Evolutionary conservation across 2,329 filamentous ascomycete genomes (phyloP).

Genomic region (Colletotrichum limetticola): DNA sequence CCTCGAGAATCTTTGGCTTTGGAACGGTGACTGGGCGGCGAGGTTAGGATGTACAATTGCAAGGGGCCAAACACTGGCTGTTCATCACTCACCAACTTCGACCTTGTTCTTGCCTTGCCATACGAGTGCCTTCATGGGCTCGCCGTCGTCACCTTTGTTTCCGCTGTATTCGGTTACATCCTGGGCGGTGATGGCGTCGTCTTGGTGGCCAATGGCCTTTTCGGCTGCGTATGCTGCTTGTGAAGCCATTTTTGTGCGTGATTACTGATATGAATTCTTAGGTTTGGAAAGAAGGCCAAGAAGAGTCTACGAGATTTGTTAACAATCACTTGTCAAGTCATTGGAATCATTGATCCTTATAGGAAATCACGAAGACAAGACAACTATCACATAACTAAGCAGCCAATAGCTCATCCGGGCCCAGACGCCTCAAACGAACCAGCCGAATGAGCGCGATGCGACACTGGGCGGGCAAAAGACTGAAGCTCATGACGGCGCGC

Average conservation of each 20-base stretch:
- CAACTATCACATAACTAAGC: neutral
- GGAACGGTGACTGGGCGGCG: constrained; percentile 65
- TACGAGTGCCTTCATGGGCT: constrained; percentile 81
- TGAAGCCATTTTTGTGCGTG: constrained; percentile 58
- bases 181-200: constrained; percentile 73
- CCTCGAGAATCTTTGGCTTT: constrained; percentile 78
- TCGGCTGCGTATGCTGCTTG: constrained; percentile 77
- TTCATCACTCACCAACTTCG: constrained; percentile 64
- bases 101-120: constrained; percentile 89
- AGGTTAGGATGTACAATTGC: neutral
- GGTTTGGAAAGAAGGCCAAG: neutral
- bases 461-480: neutral
- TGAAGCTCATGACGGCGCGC: constrained; percentile 20
- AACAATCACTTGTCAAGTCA: neutral
- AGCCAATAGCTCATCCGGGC: neutral
- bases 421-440: too few species aligned
- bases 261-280: neutral
- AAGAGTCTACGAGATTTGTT: neutral
- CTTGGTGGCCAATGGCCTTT: constrained; percentile 73
- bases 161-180: constrained; percentile 71
- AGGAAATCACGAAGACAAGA: neutral
- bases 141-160: constrained; percentile 56
- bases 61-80: neutral
- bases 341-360: neutral
- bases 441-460: neutral